These are phyloP conservation scores for Kuraishia cidri DNA, from an alignment of 805 yeast genomes.

Conservation along the genomic window DNA sequence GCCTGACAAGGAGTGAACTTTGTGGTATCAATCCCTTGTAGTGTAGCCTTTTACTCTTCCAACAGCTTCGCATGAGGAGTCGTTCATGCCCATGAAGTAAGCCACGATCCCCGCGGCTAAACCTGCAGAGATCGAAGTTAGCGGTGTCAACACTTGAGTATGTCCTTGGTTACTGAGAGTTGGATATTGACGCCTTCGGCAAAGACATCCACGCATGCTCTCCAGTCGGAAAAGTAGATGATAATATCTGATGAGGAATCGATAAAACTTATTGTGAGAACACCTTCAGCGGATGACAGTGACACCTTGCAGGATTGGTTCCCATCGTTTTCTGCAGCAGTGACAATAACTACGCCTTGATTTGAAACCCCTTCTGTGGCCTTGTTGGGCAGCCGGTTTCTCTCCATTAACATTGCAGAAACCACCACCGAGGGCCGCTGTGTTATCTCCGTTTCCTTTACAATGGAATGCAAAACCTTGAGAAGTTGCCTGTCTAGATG, in stretches of 20 bases:
- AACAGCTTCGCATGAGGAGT: conserved; percentile 23
- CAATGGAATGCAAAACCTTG: too few species aligned
- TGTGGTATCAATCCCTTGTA: not conserved
- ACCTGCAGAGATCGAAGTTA: conserved; percentile 43
- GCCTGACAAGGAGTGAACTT: not conserved
- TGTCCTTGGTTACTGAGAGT: conserved; percentile 27
- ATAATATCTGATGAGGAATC: conserved; percentile 63
- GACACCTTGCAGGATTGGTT: conserved; percentile 75
- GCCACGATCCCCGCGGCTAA: conserved; percentile 35
- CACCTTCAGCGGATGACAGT: conserved; percentile 70
- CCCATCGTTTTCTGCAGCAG: conserved; percentile 83
- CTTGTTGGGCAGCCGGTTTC: conserved; percentile 54
- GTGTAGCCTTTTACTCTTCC: conserved; percentile 7
- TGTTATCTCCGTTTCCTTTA: too few species aligned
- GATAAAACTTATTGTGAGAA: conserved; percentile 82
- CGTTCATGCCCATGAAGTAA: conserved; percentile 31
- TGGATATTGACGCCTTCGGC: conserved; percentile 71
- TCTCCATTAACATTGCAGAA: conserved; percentile 69
- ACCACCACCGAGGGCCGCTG: conserved; percentile 72
- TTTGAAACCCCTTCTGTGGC: conserved; percentile 72
- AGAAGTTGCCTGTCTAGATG: too few species aligned
- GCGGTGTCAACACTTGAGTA: conserved; percentile 25
- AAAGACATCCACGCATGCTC: conserved; percentile 77
- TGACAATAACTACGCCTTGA: conserved; percentile 64
- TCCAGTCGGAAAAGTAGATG: conserved; percentile 84